Evolutionary conservation across 352 stramenopile species (phyloP), one percentile per base, ranked within the genome.

Genomic region (Phytophthora rubi): DNA sequence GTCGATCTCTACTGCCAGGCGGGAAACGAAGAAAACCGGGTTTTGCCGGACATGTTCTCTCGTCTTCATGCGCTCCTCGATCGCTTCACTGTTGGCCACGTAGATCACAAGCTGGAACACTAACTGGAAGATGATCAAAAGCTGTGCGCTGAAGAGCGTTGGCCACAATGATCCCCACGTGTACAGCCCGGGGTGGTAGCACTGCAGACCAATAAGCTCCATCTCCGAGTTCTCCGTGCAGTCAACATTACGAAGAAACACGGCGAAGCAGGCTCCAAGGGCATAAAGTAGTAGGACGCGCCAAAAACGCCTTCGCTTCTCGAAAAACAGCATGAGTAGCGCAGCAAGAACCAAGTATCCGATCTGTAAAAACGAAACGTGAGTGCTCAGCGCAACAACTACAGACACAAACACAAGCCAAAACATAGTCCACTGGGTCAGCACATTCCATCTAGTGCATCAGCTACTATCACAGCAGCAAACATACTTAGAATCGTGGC

Each of bases 51-150:
- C 74, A 51, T 91, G 66, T 6, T 91, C 70, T 47, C 90, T 82
- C 0, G 80, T 92, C 23, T 72, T 69, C 21, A 92, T 74, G 0
- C 85, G 82, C 56, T 94, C 82, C 18, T 93, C 73, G 42, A 91
- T 92, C 1, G 76, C 85, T 21, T 91, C 74, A 15, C 80, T 88
- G 42, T 92, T 94, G 0, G 80, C 73, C 13, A 92, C 82, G 48
- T 96, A 96, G 6, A 96, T 88, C 53, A 95, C 86, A 23, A 96
- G 77, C 70, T 96, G 89, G 47, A 94, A 92, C 9, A 96, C 85
- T 12, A 96, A 54, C 64, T 95, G 86, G 16, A 92, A 80, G 32
- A 96, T 95, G 53, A 96, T 93, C 8, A 94, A 58, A 28, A 96
- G 77, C 55, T 96, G 89, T 0, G 89, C 86, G 30, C 76, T 92